phyloP scores from a whole-genome alignment of 2,329 filamentous ascomycete genomes.

The Decorospora gaudefroyi region DNA sequence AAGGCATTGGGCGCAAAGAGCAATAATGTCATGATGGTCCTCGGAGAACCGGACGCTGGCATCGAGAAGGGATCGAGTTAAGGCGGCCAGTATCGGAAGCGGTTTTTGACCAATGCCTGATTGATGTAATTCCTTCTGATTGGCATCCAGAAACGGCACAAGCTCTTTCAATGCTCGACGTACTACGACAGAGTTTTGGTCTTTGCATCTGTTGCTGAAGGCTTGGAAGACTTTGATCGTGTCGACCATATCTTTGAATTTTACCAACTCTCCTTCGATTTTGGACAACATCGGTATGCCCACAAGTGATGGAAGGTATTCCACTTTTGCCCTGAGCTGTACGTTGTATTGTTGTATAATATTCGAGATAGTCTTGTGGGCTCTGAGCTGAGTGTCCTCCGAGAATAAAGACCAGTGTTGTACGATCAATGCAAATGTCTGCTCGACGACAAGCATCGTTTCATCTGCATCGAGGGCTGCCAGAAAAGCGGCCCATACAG shows the following conservation, averaged over 20 bases:
- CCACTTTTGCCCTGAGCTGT: constrained; percentile 68
- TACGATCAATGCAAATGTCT: constrained; percentile 84
- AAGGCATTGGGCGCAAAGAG: constrained; percentile 77
- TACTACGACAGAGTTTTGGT: constrained; percentile 86
- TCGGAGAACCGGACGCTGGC: constrained; percentile 80
- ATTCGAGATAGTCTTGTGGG: constrained; percentile 65
- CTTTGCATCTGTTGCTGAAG: constrained; percentile 73
- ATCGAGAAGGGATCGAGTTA: constrained; percentile 81
- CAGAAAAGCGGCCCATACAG: constrained; percentile 82
- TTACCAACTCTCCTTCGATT: constrained; percentile 67
- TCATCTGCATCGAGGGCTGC: constrained; percentile 72
- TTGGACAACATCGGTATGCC: constrained; percentile 70
- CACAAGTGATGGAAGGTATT: constrained; percentile 76
- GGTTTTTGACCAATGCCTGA: constrained; percentile 83
- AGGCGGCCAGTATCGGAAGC: constrained; percentile 69
- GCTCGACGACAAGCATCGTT: constrained; percentile 77
- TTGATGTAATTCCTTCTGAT: constrained; percentile 79
- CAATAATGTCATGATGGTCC: constrained; percentile 67
- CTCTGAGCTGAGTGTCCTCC: constrained; percentile 61
- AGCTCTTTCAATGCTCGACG: constrained; percentile 80
- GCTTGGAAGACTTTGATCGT: constrained; percentile 68
- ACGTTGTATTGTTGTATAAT: constrained; percentile 66
- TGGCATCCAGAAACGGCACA: constrained; percentile 68
- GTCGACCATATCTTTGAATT: constrained; percentile 68
- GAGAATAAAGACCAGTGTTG: constrained; percentile 77